Evolutionary conservation across 2,329 filamentous ascomycete species (phyloP), one percentile per base, ranked within the genome.

Genomic region (Aspergillus fructus): DNA sequence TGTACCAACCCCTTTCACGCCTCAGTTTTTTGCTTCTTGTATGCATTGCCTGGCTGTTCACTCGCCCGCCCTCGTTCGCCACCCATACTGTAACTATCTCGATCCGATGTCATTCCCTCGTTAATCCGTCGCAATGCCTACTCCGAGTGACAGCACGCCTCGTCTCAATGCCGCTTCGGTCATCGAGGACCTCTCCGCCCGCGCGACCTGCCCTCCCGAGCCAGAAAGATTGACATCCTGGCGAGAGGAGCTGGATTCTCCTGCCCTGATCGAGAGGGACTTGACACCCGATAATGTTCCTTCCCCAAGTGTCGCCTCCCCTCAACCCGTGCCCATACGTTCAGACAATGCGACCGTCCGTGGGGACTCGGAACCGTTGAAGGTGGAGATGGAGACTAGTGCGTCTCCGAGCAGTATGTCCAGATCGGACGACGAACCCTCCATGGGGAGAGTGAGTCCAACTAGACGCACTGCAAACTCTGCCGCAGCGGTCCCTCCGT

Each of bases 171-270:
- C 74, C 65, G 64, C 69, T 63, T 74, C 74, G 68, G 77, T 76
- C 72, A 72, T 70, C 69, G 76, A 75, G 66, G 71, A 72, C 60
- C 66, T 76, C 64, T 73, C 76, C 63, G 69, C 72, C 67, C 80
- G 74, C 67, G 70, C 76, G 51, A 78, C 78, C 59, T 82, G 80
- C 69, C 80, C 80, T n/a, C 79, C 79, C 41, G 80, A 83, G 55
- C 57, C 64, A 43, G 71, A 75, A 59, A 67, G 73, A 55, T 59
- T 68, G 49, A 56, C 71, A 15, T 55, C 63, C 55, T 71, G 72
- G 71, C 70, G 67, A 64, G 67, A 68, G 49, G 68, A 69, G 19
- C 64, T 68, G 12, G 71, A 72, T 27, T 58, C 63, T 37, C 61
- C 65, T 30, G 53, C 60, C 46, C 57, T 60, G 47, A 56, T 61